phyloP scores from a whole-genome alignment of 108 stramenopile species.

The Craspedostauros australis region DNA sequence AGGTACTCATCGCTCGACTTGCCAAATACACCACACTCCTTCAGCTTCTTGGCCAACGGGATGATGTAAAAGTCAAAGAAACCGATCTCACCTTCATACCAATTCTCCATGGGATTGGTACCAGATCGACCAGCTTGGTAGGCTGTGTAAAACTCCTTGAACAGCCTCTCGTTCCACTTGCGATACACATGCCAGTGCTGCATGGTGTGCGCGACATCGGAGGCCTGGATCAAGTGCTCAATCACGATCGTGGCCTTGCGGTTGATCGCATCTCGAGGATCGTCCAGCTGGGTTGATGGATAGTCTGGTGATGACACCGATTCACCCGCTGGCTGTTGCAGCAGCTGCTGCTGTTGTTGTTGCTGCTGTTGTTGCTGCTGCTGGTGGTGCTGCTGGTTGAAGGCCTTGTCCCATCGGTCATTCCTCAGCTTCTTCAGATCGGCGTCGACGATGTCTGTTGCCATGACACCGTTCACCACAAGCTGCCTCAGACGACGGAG shows the following conservation, averaged over 20 bases:
- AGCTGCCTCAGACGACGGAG: slow-evolving; percentile 14
- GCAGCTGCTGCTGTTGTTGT: slow-evolving; percentile 15
- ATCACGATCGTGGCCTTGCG: slow-evolving; percentile 24
- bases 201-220: slow-evolving; percentile 44
- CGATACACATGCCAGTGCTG: slow-evolving; percentile 35
- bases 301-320: too few species aligned
- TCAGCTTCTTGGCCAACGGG: slow-evolving; percentile 24
- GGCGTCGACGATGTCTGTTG: slow-evolving; percentile 16
- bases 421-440: slow-evolving; percentile 5
- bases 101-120: slow-evolving; percentile 10
- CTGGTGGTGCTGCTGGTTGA: slow-evolving; percentile 15
- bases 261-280: background rate
- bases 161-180: slow-evolving; percentile 38
- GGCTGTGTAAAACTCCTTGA: slow-evolving; percentile 24
- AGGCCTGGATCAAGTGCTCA: slow-evolving; percentile 34
- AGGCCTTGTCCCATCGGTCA: slow-evolving; percentile 24
- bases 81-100: slow-evolving; percentile 19
- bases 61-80: slow-evolving; percentile 31
- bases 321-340: too few species aligned
- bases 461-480: slow-evolving; percentile 18
- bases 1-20: slow-evolving; percentile 17
- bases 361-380: too few species aligned
- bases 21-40: slow-evolving; percentile 16
- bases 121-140: slow-evolving; percentile 9
- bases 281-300: too few species aligned